phyloP scores from a whole-genome alignment of 768 basidiomycete species.

The Lyophyllum shimeji region DNA sequence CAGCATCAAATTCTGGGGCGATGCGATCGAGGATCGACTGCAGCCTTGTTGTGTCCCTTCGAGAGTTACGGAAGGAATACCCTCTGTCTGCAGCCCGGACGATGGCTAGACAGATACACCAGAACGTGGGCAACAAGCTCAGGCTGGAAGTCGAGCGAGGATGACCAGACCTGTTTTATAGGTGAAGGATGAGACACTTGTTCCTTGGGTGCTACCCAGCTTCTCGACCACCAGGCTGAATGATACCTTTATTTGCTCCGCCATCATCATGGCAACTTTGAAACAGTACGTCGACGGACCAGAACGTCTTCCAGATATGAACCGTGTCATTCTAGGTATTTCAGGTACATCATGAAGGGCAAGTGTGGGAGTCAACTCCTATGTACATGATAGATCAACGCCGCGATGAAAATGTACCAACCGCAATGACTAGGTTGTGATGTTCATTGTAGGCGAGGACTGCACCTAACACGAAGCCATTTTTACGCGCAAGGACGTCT shows the following conservation, averaged over 20 bases:
- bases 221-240: slow-evolving; percentile 43
- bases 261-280: slow-evolving; percentile 43
- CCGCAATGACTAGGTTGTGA: slow-evolving; percentile 39
- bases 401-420: not conserved
- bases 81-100: too few species aligned
- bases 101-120: too few species aligned
- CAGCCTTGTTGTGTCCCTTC: not conserved
- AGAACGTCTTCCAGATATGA: too few species aligned
- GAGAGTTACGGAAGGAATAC: slow-evolving; percentile 45
- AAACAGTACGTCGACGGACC: slow-evolving; percentile 20
- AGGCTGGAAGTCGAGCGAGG: slow-evolving; percentile 2
- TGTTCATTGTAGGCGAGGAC: slow-evolving; percentile 33
- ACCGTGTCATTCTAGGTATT: too few species aligned
- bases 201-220: slow-evolving; percentile 40
- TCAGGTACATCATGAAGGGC: too few species aligned
- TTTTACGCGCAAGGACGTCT: slow-evolving; percentile 9
- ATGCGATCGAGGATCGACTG: slow-evolving; percentile 22
- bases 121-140: too few species aligned
- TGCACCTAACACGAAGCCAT: slow-evolving; percentile 35
- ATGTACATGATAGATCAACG: too few species aligned
- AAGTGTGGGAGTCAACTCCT: slow-evolving; percentile 24
- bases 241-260: slow-evolving; percentile 35
- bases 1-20: slow-evolving; percentile 35
- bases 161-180: not conserved
- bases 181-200: slow-evolving; percentile 24